Percentiles rank a stretch among this genome's conserved stretches.
Evolutionary conservation across 148 eudicot genomes (phyloP).

Genomic region (Vaccinium myrtillus): DNA sequence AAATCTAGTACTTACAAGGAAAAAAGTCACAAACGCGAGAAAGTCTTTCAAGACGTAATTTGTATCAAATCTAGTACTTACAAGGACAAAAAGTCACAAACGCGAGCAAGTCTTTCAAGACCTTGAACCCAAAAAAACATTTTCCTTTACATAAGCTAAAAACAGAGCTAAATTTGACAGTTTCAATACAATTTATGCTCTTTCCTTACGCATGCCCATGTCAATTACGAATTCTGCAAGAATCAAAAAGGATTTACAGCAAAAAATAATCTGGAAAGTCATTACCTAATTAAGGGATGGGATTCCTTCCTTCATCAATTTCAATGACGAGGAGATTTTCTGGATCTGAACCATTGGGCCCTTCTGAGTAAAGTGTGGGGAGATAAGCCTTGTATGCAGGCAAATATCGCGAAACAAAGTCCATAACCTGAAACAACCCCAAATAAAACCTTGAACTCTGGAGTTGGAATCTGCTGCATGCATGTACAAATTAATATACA

Average conservation of each 20-base stretch:
- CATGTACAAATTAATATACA: not conserved
- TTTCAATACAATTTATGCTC: not conserved
- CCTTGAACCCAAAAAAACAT: not conserved
- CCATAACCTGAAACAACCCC: slow-evolving; percentile 57
- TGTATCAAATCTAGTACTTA: no score
- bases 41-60: no score
- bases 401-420: slow-evolving; percentile 90
- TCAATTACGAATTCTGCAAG: not conserved
- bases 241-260: not conserved
- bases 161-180: not conserved
- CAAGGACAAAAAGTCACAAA: no score
- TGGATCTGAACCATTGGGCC: slow-evolving; percentile 84
- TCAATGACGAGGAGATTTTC: slow-evolving; percentile 63
- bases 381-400: slow-evolving; percentile 97
- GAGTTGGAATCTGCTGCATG: not conserved
- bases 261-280: slow-evolving; percentile 2
- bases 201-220: not conserved
- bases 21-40: no score
- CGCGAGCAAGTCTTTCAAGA: no score
- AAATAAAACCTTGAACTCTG: not conserved
- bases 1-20: no score
- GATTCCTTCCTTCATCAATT: slow-evolving; percentile 95
- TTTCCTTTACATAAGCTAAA: not conserved
- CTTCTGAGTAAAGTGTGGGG: slow-evolving; percentile 84
- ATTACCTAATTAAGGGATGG: slow-evolving; percentile 56